Percentiles rank a stretch among this genome's conserved stretches.
phyloP scores from a whole-genome alignment of 257 asterid genomes.

The Nicotiana attenuata region DNA sequence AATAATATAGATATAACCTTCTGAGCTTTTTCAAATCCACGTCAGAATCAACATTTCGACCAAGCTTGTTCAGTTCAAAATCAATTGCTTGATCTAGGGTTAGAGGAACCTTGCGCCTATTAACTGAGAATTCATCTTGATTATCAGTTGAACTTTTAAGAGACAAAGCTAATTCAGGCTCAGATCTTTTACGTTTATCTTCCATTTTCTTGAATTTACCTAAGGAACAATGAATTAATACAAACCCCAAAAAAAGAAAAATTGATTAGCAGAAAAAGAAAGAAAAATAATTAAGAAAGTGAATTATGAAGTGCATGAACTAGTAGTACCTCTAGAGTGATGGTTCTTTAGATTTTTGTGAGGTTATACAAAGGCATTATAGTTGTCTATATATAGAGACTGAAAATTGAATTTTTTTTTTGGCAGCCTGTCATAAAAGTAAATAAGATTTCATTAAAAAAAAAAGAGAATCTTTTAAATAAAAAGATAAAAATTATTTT shows the following conservation, averaged over 20 bases:
- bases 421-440: neutral
- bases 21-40: slow-evolving; percentile 24
- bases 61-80: slow-evolving; percentile 11
- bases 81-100: slow-evolving; percentile 11
- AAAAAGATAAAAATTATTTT: neutral
- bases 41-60: slow-evolving; percentile 17
- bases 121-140: neutral
- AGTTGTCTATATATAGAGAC: neutral
- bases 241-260: neutral
- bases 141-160: too few species aligned
- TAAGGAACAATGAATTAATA: neutral
- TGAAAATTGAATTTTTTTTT: neutral
- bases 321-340: neutral
- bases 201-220: neutral
- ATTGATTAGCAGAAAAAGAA: neutral
- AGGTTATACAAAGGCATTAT: neutral
- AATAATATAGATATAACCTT: slow-evolving; percentile 27
- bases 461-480: neutral
- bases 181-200: neutral
- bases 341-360: neutral
- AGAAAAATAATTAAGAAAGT: neutral
- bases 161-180: neutral
- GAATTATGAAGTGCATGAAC: neutral
- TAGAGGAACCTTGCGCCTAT: neutral
- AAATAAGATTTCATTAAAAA: neutral